Evolutionary conservation across 2,329 filamentous ascomycete species (phyloP), one percentile per base, ranked within the genome.

Genomic region (Fusarium sp.): DNA sequence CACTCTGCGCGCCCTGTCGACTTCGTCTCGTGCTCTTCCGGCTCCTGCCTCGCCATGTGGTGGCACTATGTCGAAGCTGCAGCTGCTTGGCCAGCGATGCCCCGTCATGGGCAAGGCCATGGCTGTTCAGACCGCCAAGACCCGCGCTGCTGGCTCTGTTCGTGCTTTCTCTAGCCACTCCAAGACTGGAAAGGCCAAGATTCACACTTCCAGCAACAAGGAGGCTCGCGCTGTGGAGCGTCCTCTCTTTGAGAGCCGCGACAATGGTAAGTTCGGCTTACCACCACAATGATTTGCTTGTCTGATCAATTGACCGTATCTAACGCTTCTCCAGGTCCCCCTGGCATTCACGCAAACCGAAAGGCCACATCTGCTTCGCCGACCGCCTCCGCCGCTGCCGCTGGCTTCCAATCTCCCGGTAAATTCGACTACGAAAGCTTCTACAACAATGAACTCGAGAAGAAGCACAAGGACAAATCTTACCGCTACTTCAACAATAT

Each of bases 401-500:
- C 71, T 21, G 66, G 69, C 50, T 71, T 69, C 53, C 67, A 75
- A 81, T 69, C 72, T 18, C 73, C 75, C 43, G 85, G 85, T 62
- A 93, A 90, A 76, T 99, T 98, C 81, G 88, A 98, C 81, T 99
- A 99, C 77, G 90, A 97, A 76, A 88, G 81, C 48, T 99, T 98
- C 82, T 99, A 98, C 83, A 84, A 90, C 71, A 84, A 84, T 66
- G 95, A 99, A 81, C 83, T 99, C 73, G 93, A 98, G 75, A 98
- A 98, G 88, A 99, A 99, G 85, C 96, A 97, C 87, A 94, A 97
- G 86, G 96, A 99, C 87, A 98, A 98, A 85, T 98, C 94, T 54
- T 99, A 99, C 85, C 93, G 96, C 78, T 98, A 98, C 85, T 99
- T 99, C 86, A 99, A 99, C 87, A 99, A 99, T 85, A 99, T 99